Conservation (phyloP, 2,329 filamentous ascomycete genomes). For the Pseudocercospora ulei region DNA sequence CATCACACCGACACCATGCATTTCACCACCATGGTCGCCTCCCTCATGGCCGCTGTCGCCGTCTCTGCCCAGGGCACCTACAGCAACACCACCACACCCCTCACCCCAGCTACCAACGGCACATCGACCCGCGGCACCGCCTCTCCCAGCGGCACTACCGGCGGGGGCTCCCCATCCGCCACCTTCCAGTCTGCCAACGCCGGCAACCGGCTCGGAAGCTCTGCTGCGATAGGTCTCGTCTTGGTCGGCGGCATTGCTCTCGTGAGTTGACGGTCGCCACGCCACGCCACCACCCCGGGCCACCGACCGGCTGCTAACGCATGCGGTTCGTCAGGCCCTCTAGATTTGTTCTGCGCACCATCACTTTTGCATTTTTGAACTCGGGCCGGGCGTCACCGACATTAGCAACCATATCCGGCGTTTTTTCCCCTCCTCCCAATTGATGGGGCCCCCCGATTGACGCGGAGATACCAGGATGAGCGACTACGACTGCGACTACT, state of each 20-base stretch:
- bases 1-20: slow-evolving; percentile 8
- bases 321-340: no score
- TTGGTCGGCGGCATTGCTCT: slow-evolving; percentile 18
- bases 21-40: slow-evolving; percentile 16
- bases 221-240: slow-evolving; percentile 16
- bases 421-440: no score
- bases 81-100: slow-evolving; percentile 6
- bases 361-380: no score
- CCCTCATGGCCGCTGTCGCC: slow-evolving; percentile 12
- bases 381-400: no score
- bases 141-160: slow-evolving; percentile 9
- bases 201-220: slow-evolving; percentile 12
- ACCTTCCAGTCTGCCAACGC: slow-evolving; percentile 10
- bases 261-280: no score
- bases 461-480: no score
- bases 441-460: no score
- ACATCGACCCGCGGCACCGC: slow-evolving; percentile 8
- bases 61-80: slow-evolving; percentile 7
- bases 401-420: no score
- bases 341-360: no score
- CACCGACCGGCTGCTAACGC: no score
- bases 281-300: no score
- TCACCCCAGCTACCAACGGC: slow-evolving; percentile 14
- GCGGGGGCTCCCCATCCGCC: slow-evolving; percentile 1
- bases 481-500: no score